Conservation (phyloP, 2,329 filamentous ascomycete genomes). For the Colletotrichum sublineola region DNA sequence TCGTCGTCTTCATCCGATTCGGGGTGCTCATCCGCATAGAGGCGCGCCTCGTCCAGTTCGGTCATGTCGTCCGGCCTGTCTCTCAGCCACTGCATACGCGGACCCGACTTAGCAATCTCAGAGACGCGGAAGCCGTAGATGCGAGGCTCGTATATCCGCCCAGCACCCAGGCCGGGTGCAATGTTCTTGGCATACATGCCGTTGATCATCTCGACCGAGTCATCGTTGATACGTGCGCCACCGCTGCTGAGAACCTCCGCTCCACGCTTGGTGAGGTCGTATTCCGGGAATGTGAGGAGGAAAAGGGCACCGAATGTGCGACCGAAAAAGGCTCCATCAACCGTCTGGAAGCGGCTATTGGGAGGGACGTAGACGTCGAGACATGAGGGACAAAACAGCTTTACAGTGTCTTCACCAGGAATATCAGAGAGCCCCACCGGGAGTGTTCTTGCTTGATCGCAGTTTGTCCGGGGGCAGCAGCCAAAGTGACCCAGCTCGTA, state of each 20-base stretch:
- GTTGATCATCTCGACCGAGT: conserved; percentile 75
- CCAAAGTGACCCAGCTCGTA: conserved; percentile 98
- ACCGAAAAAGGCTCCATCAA: conserved; percentile 98
- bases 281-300: conserved; percentile 97
- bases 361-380: conserved; percentile 97
- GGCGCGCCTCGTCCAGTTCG: conserved; percentile 84
- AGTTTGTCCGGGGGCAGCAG: conserved; percentile 93
- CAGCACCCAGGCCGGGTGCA: conserved; percentile 84
- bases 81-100: conserved; percentile 96
- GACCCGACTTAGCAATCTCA: conserved; percentile 88
- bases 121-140: conserved; percentile 98
- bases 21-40: conserved; percentile 65
- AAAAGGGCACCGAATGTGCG: conserved; percentile 97
- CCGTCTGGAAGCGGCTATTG: conserved; percentile 96
- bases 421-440: conserved; percentile 96
- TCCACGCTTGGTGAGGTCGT: conserved; percentile 84
- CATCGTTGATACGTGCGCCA: conserved; percentile 54
- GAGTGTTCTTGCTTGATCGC: conserved; percentile 89
- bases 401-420: conserved; percentile 96
- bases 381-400: conserved; percentile 97
- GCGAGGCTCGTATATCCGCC: conserved; percentile 91
- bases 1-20: conserved; percentile 72
- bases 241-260: conserved; percentile 65
- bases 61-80: conserved; percentile 83
- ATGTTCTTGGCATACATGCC: conserved; percentile 90